A percentile compares a stretch with the other conserved stretches of the same genome.
These are phyloP conservation scores for Apiospora rasikravindrae DNA, from an alignment of 2,329 filamentous ascomycete species.

Conservation along the genomic window DNA sequence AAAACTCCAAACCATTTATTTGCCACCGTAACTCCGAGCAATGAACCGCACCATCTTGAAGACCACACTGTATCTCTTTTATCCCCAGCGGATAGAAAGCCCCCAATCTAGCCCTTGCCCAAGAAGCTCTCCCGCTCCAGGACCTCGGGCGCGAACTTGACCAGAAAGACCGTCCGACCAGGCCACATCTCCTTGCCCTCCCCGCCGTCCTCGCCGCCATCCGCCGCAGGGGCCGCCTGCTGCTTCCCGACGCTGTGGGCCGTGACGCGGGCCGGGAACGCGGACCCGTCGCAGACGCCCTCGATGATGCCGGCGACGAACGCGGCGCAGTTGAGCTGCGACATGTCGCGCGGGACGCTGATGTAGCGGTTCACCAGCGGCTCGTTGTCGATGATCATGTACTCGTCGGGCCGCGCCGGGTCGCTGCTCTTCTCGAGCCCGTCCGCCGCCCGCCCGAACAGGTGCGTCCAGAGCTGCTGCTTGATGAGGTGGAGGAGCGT, in stretches of 20 bases:
- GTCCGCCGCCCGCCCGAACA: conserved; percentile 90
- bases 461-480: conserved; percentile 86
- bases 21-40: conserved; percentile 27
- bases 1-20: conserved; percentile 27
- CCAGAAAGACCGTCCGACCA: conserved; percentile 91
- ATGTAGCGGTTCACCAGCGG: conserved; percentile 95
- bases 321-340: conserved; percentile 92
- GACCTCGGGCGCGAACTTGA: conserved; percentile 91
- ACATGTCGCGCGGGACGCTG: conserved; percentile 93
- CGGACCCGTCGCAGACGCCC: conserved; percentile 91
- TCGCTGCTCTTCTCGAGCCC: conserved; percentile 87
- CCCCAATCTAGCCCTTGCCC: conserved; percentile 54
- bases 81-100: conserved; percentile 3
- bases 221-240: conserved; percentile 59
- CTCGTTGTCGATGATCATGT: conserved; percentile 99
- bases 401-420: conserved; percentile 85
- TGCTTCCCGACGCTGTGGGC: conserved; percentile 76
- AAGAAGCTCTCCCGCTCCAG: conserved; percentile 88
- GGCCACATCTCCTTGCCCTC: conserved; percentile 81
- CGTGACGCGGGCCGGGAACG: conserved; percentile 86
- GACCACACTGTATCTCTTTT: not conserved
- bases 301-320: conserved; percentile 95
- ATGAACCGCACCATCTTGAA: conserved; percentile 22
- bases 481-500: conserved; percentile 95
- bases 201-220: conserved; percentile 43